Evolutionary conservation across 2,329 filamentous ascomycete genomes (phyloP), one percentile per base, ranked within the genome.

Genomic region (Sporothrix globosa): DNA sequence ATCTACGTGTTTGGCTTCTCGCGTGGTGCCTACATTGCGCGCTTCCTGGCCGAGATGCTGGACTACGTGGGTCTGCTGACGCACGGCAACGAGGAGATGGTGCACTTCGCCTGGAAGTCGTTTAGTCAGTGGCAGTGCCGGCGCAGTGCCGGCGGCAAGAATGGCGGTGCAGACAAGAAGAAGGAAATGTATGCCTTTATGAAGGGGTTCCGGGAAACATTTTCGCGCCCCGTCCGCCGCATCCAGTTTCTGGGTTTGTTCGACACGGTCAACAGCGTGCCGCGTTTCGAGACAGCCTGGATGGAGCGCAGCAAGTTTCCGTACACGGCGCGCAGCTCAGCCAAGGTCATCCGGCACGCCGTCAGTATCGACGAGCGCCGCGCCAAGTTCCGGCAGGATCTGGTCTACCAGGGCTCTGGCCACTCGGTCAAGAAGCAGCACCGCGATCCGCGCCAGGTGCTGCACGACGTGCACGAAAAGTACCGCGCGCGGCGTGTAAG

Each of bases 1-100:
- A 90, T 92, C 48, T 92, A 88, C 77, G 87, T 92, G 79, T 92
- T 92, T 72, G 91, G 91, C 0, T 93, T 92, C 80, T 90, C 87
- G 56, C 86, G 91, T 24, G 91, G 91, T 21, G 86, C 90, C 1
- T 92, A 92, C 75, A 90, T 91, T 56, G 91, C 90, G 0, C 87
- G 90, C 2, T 92, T 92, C 75, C 80, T 93, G 0, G 91, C 92
- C 0, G 92, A 96, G 76, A 95, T 95, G 92, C 84, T 96, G 7
- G 92, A 96, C 76, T 90, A 92, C 74, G 89, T 96, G 69, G 92
- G 93, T 1, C 83, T 96, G 0, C 83, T 96, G 17, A 90, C 90
- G 14, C 90, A 91, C 67, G 92, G 92, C 13, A 96, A 96, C 75
- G 91, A 96, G 76, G 92, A 96, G 74, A 90, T 96, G 88, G 88